Conservation (phyloP, 768 basidiomycete genomes). For the Dictyophora rubrovolvata region DNA sequence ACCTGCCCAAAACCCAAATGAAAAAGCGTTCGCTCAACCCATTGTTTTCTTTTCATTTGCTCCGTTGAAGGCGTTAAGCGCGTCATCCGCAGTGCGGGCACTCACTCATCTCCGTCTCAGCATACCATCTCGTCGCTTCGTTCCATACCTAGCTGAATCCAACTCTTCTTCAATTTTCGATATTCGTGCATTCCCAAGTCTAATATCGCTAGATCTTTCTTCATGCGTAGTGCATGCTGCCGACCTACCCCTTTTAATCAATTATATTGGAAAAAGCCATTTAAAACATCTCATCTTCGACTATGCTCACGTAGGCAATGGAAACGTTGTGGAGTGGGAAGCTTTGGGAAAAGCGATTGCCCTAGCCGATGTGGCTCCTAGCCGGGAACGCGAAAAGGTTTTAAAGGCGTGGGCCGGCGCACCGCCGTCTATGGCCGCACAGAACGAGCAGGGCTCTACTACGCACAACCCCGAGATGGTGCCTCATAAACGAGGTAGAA, state of each 20-base stretch:
- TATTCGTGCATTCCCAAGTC: constrained; percentile 29
- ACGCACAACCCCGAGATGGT: constrained; percentile 6
- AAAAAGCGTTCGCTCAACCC: constrained; percentile 62
- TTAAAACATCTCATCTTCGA: constrained; percentile 67
- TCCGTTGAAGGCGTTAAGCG: constrained; percentile 29
- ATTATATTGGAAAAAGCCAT: constrained; percentile 29
- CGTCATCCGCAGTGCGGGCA: constrained; percentile 31
- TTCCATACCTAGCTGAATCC: constrained; percentile 28
- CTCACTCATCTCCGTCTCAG: constrained; percentile 56
- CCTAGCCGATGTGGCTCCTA: constrained; percentile 46
- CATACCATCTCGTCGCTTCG: constrained; percentile 57
- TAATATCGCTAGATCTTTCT: constrained; percentile 66
- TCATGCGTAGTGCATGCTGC: constrained; percentile 45
- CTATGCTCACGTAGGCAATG: constrained; percentile 41
- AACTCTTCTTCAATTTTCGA: constrained; percentile 4
- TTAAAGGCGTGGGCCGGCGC: constrained; percentile 41
- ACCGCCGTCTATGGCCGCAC: not conserved
- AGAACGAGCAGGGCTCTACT: constrained; percentile 10
- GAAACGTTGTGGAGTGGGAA: constrained; percentile 47
- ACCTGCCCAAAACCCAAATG: constrained; percentile 10
- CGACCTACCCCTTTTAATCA: constrained; percentile 46
- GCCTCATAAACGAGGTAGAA: constrained; percentile 35
- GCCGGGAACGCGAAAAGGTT: constrained; percentile 57
- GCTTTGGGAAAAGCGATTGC: constrained; percentile 54
- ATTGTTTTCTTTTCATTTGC: constrained; percentile 75